Conservation (phyloP, 768 basidiomycete genomes). For the Mycena floridula region DNA sequence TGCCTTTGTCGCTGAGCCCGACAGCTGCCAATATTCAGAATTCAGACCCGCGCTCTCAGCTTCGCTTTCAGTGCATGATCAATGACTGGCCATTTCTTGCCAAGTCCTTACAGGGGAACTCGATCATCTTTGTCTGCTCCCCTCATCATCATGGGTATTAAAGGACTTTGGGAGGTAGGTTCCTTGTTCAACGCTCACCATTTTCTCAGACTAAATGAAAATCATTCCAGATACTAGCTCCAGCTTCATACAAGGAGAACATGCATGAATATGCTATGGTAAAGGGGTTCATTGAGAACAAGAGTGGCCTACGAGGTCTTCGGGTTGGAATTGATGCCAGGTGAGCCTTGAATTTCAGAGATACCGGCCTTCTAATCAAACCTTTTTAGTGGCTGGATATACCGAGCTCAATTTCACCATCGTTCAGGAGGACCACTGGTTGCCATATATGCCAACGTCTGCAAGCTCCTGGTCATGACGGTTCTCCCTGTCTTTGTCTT, state of each 20-base stretch:
- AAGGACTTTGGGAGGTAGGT: slow-evolving; percentile 11
- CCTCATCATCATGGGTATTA: slow-evolving; percentile 12
- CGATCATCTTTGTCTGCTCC: too few relatives aligned
- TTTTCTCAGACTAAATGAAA: too few relatives aligned
- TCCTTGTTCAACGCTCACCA: too few relatives aligned
- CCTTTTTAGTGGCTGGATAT: slow-evolving; percentile 9
- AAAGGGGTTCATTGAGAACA: slow-evolving; percentile 24
- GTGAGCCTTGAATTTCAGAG: background rate
- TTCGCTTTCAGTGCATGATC: too few relatives aligned
- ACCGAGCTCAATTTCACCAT: slow-evolving; percentile 16
- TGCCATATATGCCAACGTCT: slow-evolving; percentile 35
- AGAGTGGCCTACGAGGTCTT: slow-evolving; percentile 22
- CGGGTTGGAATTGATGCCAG: slow-evolving; percentile 34
- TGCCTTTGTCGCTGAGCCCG: too few relatives aligned
- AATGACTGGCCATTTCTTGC: too few relatives aligned
- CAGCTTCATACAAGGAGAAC: slow-evolving; percentile 24
- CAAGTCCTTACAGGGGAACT: too few relatives aligned
- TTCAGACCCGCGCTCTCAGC: too few relatives aligned
- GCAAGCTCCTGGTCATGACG: slow-evolving; percentile 28
- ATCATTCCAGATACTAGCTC: slow-evolving; percentile 23
- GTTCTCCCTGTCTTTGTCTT: slow-evolving; percentile 42
- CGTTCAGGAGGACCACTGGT: slow-evolving; percentile 36
- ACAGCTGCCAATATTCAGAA: too few relatives aligned
- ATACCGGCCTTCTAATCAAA: background rate
- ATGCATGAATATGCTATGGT: slow-evolving; percentile 24